A percentile compares a stretch with the other conserved stretches of the same genome.
These are phyloP conservation scores for Beauveria bassiana DNA, from an alignment of 2,329 filamentous ascomycete genomes.

Conservation along the genomic window DNA sequence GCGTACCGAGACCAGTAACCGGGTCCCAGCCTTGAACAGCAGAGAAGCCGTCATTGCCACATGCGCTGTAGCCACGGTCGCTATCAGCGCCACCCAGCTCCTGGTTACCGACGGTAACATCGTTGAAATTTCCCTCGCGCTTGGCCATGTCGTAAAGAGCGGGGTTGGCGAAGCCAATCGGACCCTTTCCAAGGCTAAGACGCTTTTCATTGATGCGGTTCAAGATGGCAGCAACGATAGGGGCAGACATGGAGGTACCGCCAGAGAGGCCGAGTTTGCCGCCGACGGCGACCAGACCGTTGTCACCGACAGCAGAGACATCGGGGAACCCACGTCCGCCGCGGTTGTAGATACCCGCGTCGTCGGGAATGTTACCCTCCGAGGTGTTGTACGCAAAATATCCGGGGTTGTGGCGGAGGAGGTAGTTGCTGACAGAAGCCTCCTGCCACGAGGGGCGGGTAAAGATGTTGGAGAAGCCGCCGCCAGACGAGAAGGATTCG, in stretches of 20 bases:
- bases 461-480: constrained; percentile 43
- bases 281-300: constrained; percentile 35
- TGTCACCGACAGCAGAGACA: constrained; percentile 34
- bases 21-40: constrained; percentile 21
- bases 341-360: constrained; percentile 36
- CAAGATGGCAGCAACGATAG: constrained; percentile 16
- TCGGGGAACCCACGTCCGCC: constrained; percentile 33
- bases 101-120: constrained; percentile 20
- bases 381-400: constrained; percentile 27
- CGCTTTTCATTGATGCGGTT: constrained; percentile 28
- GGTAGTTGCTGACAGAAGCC: constrained; percentile 30
- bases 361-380: constrained; percentile 23
- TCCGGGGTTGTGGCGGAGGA: constrained; percentile 18
- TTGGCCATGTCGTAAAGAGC: constrained; percentile 15
- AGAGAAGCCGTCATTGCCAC: constrained; percentile 20
- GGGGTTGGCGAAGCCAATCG: constrained; percentile 31
- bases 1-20: constrained; percentile 19
- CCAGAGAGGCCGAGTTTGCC: constrained; percentile 35
- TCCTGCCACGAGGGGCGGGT: constrained; percentile 38
- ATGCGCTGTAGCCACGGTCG: constrained; percentile 14
- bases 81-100: neutral
- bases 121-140: constrained; percentile 16
- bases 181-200: constrained; percentile 23
- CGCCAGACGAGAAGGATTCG: constrained; percentile 36
- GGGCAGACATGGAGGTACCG: constrained; percentile 34